Percentiles rank a stretch among this genome's conserved stretches.
Conservation (phyloP, 257 asterid genomes). For the Solanum microdontum region DNA sequence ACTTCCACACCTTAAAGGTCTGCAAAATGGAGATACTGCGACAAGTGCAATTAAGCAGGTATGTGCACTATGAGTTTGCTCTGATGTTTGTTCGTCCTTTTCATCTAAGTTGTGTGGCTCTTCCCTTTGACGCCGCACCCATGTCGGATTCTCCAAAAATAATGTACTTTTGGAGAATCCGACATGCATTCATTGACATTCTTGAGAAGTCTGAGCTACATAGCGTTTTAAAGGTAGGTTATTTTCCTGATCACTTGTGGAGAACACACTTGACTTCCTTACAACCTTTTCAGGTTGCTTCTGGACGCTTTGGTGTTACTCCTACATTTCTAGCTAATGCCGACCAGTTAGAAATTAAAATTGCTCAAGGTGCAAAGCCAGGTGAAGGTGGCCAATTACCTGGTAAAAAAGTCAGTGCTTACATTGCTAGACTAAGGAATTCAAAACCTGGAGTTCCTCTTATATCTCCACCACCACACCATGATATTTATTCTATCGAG, state of each 20-base stretch:
- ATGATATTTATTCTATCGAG: slow-evolving; percentile 94
- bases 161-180: not conserved
- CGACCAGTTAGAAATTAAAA: slow-evolving; percentile 87
- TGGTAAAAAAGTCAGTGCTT: slow-evolving; percentile 98
- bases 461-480: slow-evolving; percentile 99
- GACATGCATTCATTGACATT: not conserved
- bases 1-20: slow-evolving; percentile 96
- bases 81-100: not conserved
- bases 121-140: not conserved
- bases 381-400: slow-evolving; percentile 99
- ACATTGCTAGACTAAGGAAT: slow-evolving; percentile 89
- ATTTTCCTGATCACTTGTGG: not conserved
- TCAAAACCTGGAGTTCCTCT: slow-evolving; percentile 99
- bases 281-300: slow-evolving; percentile 60
- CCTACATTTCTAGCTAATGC: slow-evolving; percentile 98
- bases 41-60: slow-evolving; percentile 99
- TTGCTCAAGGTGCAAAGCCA: slow-evolving; percentile 99
- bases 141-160: not conserved
- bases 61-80: not conserved
- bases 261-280: not conserved
- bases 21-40: slow-evolving; percentile 98
- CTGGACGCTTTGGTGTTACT: slow-evolving; percentile 99
- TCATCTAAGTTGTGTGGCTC: not conserved
- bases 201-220: not conserved
- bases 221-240: not conserved